phyloP scores from a whole-genome alignment of 2,329 filamentous ascomycete genomes.

The Ceratocystis colombiana region DNA sequence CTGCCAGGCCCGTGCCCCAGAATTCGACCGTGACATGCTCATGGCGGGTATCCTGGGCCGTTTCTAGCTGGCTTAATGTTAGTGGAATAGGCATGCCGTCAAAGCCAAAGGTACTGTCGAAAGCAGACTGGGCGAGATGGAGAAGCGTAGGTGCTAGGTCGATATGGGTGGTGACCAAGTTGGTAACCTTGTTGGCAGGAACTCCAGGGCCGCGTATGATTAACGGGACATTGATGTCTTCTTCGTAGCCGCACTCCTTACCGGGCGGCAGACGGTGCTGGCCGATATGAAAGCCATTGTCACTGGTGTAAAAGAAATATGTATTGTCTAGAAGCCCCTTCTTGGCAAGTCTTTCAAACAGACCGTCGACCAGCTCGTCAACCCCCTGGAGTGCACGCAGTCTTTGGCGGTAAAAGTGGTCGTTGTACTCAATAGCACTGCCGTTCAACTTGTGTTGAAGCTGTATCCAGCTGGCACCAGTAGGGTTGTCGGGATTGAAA shows the following conservation, averaged over 20 bases:
- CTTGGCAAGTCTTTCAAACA: conserved; percentile 33
- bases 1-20: conserved; percentile 38
- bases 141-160: conserved; percentile 49
- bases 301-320: conserved; percentile 44
- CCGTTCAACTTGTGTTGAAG: conserved; percentile 33
- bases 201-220: conserved; percentile 43
- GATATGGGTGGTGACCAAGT: conserved; percentile 41
- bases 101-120: conserved; percentile 44
- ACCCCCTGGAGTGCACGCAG: conserved; percentile 39
- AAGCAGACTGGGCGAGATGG: conserved; percentile 31
- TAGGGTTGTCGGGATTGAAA: conserved; percentile 50
- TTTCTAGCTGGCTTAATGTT: conserved; percentile 25
- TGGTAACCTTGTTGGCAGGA: conserved; percentile 31
- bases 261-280: conserved; percentile 45
- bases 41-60: conserved; percentile 29
- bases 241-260: conserved; percentile 43
- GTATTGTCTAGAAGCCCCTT: conserved; percentile 35
- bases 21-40: conserved; percentile 47
- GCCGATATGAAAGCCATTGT: conserved; percentile 46
- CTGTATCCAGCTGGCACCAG: conserved; percentile 39
- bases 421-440: conserved; percentile 32
- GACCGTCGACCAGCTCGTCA: conserved; percentile 37
- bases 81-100: conserved; percentile 43
- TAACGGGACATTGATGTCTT: conserved; percentile 44
- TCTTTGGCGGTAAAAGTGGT: conserved; percentile 36